Evolutionary conservation across 2,329 filamentous ascomycete genomes (phyloP).

Genomic region (Hypoxylon sp.): DNA sequence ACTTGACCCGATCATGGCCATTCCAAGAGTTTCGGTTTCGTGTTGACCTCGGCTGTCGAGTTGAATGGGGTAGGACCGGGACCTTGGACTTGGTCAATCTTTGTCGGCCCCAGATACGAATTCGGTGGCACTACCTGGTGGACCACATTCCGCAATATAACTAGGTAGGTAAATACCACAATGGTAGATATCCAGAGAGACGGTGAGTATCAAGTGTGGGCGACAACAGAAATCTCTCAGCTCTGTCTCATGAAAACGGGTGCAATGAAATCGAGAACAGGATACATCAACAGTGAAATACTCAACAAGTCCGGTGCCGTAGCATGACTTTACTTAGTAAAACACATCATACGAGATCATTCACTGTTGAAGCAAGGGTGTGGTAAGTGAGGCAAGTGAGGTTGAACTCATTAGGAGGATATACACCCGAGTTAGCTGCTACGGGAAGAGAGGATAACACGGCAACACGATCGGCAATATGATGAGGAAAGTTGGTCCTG

Average conservation of each 20-base stretch:
- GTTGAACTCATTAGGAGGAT: conserved; percentile 23
- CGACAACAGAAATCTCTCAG: conserved; percentile 3
- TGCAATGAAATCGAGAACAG: conserved; percentile 6
- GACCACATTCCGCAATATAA: not conserved
- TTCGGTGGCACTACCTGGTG: not conserved
- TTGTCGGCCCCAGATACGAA: not conserved
- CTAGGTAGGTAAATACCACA: not conserved
- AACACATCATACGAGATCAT: conserved; percentile 26
- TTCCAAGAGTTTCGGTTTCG: conserved; percentile 23
- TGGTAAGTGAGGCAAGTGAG: conserved; percentile 24
- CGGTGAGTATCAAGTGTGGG: not conserved
- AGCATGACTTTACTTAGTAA: conserved; percentile 8
- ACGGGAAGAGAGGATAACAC: conserved; percentile 23
- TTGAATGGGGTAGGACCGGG: not conserved
- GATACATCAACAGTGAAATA: conserved; percentile 27
- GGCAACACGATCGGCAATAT: conserved; percentile 40
- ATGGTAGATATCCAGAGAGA: not conserved
- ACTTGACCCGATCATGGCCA: conserved; percentile 42
- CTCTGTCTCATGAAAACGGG: conserved; percentile 21
- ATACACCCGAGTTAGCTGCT: conserved; percentile 9
- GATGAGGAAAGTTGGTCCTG: conserved; percentile 33
- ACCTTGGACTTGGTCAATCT: not conserved
- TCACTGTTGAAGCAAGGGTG: conserved; percentile 11
- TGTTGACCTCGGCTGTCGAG: not conserved
- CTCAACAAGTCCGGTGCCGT: conserved; percentile 2